phyloP scores from a whole-genome alignment of 192 early-diverging fungal species.

The Umbelopsis ramanniana region DNA sequence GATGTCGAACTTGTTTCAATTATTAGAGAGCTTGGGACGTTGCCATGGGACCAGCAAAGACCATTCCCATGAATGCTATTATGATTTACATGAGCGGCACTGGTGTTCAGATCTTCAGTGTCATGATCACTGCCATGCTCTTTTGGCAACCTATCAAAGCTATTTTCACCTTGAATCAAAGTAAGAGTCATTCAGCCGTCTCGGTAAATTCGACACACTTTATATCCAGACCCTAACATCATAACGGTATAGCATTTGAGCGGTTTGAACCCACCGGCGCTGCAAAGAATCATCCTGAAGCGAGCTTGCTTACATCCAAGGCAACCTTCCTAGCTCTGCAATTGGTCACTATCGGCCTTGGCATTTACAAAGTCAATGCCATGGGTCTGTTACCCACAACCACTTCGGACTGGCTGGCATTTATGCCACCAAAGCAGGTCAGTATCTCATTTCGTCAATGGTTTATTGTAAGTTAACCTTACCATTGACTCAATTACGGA shows the following conservation, averaged over 20 bases:
- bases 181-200: constrained; percentile 37
- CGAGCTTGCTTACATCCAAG: constrained; percentile 76
- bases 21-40: constrained; percentile 96
- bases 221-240: neutral
- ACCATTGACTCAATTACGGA: neutral
- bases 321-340: constrained; percentile 84
- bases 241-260: constrained; percentile 64
- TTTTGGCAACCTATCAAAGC: constrained; percentile 84
- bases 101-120: constrained; percentile 92
- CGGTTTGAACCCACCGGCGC: constrained; percentile 67
- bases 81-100: constrained; percentile 99
- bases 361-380: constrained; percentile 87
- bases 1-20: neutral
- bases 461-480: neutral
- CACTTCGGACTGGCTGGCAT: constrained; percentile 94
- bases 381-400: constrained; percentile 98
- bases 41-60: constrained; percentile 86
- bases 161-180: constrained; percentile 69
- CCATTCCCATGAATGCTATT: constrained; percentile 95
- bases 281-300: constrained; percentile 29
- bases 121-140: constrained; percentile 96
- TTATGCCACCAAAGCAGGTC: constrained; percentile 70
- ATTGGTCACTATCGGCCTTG: constrained; percentile 78
- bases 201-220: too few species aligned
- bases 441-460: neutral